A percentile compares a stretch with the other conserved stretches of the same genome.
Conservation (phyloP, 495 filamentous ascomycete species). For the Aspergillus leporis region DNA sequence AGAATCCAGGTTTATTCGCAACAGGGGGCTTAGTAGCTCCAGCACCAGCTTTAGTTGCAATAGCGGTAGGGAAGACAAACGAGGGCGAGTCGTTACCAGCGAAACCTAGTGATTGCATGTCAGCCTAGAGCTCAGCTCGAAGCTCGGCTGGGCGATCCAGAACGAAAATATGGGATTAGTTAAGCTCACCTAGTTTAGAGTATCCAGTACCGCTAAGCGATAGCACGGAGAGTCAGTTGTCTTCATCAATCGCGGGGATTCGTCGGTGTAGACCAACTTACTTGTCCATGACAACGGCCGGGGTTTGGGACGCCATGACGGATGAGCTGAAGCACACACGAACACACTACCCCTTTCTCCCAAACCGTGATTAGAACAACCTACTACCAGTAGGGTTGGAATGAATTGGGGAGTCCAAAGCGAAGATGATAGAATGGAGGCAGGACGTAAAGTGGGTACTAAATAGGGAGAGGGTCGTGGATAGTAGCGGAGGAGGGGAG, state of each 20-base stretch:
- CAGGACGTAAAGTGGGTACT: constrained; percentile 3
- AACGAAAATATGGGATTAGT: neutral
- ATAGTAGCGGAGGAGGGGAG: constrained; percentile 9
- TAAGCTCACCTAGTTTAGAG: constrained; percentile 84
- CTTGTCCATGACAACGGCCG: constrained; percentile 99
- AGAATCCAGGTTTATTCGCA: constrained; percentile 89
- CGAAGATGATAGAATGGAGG: neutral
- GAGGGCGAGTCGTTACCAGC: constrained; percentile 99
- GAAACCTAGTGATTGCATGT: constrained; percentile 66
- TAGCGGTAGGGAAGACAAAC: constrained; percentile 98
- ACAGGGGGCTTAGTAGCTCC: constrained; percentile 79
- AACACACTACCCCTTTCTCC: constrained; percentile 22
- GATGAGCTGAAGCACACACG: constrained; percentile 25
- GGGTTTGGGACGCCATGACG: constrained; percentile 93
- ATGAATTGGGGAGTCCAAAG: constrained; percentile 8
- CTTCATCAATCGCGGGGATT: neutral
- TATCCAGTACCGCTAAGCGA: constrained; percentile 89
- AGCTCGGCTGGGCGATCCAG: neutral
- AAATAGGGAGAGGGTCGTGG: constrained; percentile 3
- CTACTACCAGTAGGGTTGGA: constrained; percentile 2
- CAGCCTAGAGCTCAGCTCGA: constrained; percentile 29
- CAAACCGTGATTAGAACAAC: neutral
- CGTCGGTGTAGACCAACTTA: constrained; percentile 51
- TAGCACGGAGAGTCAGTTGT: constrained; percentile 16
- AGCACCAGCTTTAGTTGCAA: constrained; percentile 84